Evolutionary conservation across 371 early-diverging fungal genomes (phyloP), one percentile per base, ranked within the genome.

Genomic region (Saksenaea oblongispora): DNA sequence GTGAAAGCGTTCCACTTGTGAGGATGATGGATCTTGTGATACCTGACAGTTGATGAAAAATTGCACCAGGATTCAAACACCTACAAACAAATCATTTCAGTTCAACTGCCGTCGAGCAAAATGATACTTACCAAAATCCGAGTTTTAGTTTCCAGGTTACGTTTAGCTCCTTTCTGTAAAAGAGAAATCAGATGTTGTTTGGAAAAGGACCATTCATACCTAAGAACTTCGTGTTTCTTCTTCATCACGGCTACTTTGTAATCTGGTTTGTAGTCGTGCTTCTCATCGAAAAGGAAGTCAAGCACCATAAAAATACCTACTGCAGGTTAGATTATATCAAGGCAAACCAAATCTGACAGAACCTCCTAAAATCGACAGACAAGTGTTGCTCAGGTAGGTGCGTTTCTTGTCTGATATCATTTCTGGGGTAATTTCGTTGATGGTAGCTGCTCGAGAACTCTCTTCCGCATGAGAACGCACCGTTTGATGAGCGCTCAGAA

Each of bases 1-100:
- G 95, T 2, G 93, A 87, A 17, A 95, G 81, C 1, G 95, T 95
- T 13, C 95, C 95, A 69, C 93, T 92, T 1, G 93, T 88, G n/a
- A 95, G 73, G n/a, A 92, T 79, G 24, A 95, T 79, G 0, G 93
- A 89, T 8, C 81, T 77, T 1, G 85, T 69, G 3, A 61, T 22
- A 9, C 70, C 57, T 1, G 80, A 62, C 22, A 91, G 70, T n/a
- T 83, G 75, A 5, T 64, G 67, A 64, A 91, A 90, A 9, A 86
- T 73, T 11, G 89, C 69, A 7, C 85, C 89, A 0, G 92, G 87
- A 58, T 87, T 89, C 18, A 89, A 65, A 55, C 89, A 87, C 89
- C 84, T 82, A 44, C 3, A 15, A 1, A 34, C 22, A 18, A 56
- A 61, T 61, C 66, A 57, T 24, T 57, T 22, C 8, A 11, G n/a